Conservation (phyloP, 2,329 filamentous ascomycete genomes). For the Sphaerulina vaccinii region DNA sequence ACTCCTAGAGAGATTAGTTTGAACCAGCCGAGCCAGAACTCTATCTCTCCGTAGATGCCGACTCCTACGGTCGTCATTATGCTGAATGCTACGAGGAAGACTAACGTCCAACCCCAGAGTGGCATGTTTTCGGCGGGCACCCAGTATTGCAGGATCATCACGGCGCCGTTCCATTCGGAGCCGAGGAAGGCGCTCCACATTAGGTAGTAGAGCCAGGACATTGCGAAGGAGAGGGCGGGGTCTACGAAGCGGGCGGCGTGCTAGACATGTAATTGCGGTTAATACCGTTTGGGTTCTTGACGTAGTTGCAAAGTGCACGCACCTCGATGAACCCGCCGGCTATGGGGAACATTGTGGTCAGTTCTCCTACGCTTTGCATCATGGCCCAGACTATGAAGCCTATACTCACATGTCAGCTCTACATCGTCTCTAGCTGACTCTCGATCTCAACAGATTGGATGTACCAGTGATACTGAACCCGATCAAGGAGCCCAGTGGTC, state of each 20-base stretch:
- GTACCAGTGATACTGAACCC: slow-evolving; percentile 6
- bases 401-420: background rate
- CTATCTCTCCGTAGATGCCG: background rate
- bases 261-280: background rate
- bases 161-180: slow-evolving; percentile 6
- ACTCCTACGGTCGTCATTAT: slow-evolving; percentile 1
- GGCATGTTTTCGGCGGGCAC: background rate
- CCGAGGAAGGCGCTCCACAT: slow-evolving; percentile 7
- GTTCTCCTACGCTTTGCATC: slow-evolving; percentile 7
- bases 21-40: slow-evolving; percentile 5
- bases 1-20: slow-evolving; percentile 3
- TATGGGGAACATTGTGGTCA: slow-evolving; percentile 6
- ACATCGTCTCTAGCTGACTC: background rate
- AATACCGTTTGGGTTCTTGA: no score
- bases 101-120: slow-evolving; percentile 2
- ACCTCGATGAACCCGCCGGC: slow-evolving; percentile 3
- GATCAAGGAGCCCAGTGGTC: slow-evolving; percentile 2
- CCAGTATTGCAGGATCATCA: slow-evolving; percentile 6
- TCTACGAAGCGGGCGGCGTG: slow-evolving; percentile 4
- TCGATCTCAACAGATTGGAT: no score
- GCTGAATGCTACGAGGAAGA: background rate
- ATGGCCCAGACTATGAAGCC: slow-evolving; percentile 6
- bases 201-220: slow-evolving; percentile 7
- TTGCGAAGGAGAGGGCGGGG: background rate
- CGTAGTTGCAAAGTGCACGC: background rate